Conservation (phyloP, 2,329 filamentous ascomycete genomes). For the Myriosclerotinia curreyana region DNA sequence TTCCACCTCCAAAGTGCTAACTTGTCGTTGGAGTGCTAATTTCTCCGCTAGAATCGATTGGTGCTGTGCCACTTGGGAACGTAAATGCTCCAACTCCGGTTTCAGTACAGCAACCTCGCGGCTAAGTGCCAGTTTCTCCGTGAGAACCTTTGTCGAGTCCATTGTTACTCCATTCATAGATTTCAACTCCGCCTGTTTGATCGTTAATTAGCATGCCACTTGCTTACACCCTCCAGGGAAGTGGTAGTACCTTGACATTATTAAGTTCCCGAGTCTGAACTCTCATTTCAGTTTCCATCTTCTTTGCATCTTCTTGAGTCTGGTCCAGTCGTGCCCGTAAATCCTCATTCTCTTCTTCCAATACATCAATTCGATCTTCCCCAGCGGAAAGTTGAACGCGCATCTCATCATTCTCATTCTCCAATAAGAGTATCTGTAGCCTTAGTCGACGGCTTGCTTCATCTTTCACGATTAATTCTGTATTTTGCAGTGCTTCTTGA, state of each 20-base stretch:
- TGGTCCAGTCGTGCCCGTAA: slow-evolving; percentile 48
- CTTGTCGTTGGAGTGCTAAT: slow-evolving; percentile 71
- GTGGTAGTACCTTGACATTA: slow-evolving; percentile 49
- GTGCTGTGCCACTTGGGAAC: slow-evolving; percentile 56
- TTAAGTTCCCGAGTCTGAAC: slow-evolving; percentile 53
- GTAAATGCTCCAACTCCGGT: slow-evolving; percentile 61
- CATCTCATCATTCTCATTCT: slow-evolving; percentile 69
- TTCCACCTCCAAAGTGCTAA: slow-evolving; percentile 74
- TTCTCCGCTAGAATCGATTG: slow-evolving; percentile 75
- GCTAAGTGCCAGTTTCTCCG: slow-evolving; percentile 60
- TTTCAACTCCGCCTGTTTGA: slow-evolving; percentile 64
- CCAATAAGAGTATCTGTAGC: slow-evolving; percentile 66
- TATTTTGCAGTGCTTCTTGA: slow-evolving; percentile 60
- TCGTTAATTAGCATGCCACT: slow-evolving; percentile 9
- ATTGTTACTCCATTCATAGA: slow-evolving; percentile 64
- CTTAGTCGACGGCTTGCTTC: slow-evolving; percentile 70
- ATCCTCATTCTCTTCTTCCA: slow-evolving; percentile 51
- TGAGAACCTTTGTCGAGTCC: slow-evolving; percentile 67
- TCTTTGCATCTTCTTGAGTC: slow-evolving; percentile 42
- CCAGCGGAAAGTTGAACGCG: slow-evolving; percentile 59
- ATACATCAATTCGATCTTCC: slow-evolving; percentile 56
- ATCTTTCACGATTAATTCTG: slow-evolving; percentile 67
- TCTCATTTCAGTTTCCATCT: slow-evolving; percentile 45
- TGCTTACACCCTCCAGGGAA: background rate
- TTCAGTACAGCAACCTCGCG: slow-evolving; percentile 58